Evolutionary conservation across 2,329 filamentous ascomycete genomes (phyloP), one percentile per base, ranked within the genome.

Genomic region (Blumeria graminis): DNA sequence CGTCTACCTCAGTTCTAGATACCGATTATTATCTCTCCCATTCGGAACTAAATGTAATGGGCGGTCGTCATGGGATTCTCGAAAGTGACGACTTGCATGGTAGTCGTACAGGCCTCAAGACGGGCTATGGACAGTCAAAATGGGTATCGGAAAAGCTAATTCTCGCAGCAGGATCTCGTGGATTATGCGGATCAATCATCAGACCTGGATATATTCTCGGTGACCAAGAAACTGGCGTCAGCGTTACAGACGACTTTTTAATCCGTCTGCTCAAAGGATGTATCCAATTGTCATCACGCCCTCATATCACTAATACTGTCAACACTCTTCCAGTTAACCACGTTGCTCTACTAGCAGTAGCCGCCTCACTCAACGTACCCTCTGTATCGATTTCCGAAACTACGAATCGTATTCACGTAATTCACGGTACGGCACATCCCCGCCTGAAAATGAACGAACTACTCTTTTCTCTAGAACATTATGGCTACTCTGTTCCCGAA

Each of bases 111-210:
- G 86, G 86, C 35, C 78, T 95, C 1, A 80, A 80, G 41, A 94
- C 86, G 0, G 89, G 90, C 5, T 95, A 95, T 64, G 89, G 90
- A 2, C 89, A 95, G 68, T 80, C 78, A 61, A 95, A 96, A 71
- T 95, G 88, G 88, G 84, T 73, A 39, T 71, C 72, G 7, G 77
- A 81, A 63, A 70, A 77, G 54, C 74, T 95, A 52, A 77, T 88
- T 22, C 77, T 85, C 28, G 84, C 86, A 67, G 89, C 90, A 32
- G 86, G 88, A 54, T 73, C 72, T 57, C 77, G 86, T 57, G 89
- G 90, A 11, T 76, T 95, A 1, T 72, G 70, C 14, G 89, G 86
- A 14, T 76, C 81, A 22, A 78, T 94, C 45, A 73, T 94, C 53
- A 80, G 90, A 11, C 83, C 90, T 3, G 88, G 90, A 34, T 95